Evolutionary conservation across 495 filamentous ascomycete species (phyloP).

Genomic region (Bathelium albidoporum): DNA sequence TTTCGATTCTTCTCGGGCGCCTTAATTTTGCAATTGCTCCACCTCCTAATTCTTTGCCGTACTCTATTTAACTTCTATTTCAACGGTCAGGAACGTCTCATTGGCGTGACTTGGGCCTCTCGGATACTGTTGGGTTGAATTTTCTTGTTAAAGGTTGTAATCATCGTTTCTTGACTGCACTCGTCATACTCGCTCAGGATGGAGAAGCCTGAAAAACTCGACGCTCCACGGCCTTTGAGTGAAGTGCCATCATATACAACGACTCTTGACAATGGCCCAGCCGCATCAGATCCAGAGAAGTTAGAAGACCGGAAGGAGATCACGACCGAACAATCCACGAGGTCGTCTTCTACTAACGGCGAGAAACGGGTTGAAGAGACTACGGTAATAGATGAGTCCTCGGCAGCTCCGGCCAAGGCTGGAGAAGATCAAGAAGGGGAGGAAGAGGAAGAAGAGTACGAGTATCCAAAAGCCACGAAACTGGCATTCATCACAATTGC

Average conservation of each 20-base stretch:
- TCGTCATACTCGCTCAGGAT: background rate
- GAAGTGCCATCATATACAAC: background rate
- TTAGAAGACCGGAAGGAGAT: constrained; percentile 22
- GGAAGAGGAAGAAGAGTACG: background rate
- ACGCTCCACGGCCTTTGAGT: background rate
- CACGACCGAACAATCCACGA: background rate
- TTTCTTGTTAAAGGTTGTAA: too few species aligned
- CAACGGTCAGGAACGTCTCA: too few species aligned
- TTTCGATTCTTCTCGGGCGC: background rate
- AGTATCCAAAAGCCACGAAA: constrained; percentile 27
- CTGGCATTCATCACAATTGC: constrained; percentile 49
- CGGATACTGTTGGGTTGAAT: too few species aligned
- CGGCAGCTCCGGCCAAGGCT: background rate
- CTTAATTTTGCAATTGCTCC: too few species aligned
- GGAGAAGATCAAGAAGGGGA: background rate
- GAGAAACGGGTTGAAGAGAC: background rate
- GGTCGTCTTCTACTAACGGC: background rate
- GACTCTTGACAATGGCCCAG: background rate
- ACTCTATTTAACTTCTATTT: too few species aligned
- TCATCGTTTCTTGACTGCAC: background rate
- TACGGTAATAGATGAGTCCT: background rate
- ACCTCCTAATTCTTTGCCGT: too few species aligned
- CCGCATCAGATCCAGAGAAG: constrained; percentile 10
- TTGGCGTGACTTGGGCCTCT: too few species aligned
- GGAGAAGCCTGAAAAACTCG: background rate